Percentiles rank a stretch among this genome's conserved stretches.
phyloP scores from a whole-genome alignment of 1,284 basidiomycete genomes.

The Omphalotus olearius region DNA sequence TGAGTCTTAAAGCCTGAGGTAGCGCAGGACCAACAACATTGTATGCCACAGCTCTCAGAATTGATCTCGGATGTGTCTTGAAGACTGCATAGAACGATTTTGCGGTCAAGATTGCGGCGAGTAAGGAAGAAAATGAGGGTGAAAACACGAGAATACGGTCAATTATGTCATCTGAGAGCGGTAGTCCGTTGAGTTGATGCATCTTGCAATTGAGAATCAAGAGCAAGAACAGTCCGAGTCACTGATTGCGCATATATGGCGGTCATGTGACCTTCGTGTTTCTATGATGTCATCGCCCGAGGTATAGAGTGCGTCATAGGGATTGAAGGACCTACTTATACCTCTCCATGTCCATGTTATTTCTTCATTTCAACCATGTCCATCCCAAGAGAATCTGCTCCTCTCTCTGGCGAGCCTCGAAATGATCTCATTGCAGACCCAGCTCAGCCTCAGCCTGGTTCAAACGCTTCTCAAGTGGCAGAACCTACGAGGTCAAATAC shows the following conservation, averaged over 20 bases:
- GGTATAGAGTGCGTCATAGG: too few relatives aligned
- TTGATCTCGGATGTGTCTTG: constrained; percentile 21
- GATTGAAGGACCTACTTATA: not conserved
- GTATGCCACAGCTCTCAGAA: constrained; percentile 21
- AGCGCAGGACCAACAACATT: constrained; percentile 24
- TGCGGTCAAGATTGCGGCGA: constrained; percentile 19
- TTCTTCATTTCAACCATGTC: not conserved
- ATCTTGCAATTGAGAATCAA: too few relatives aligned
- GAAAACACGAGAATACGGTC: constrained; percentile 21
- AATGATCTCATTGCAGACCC: not conserved
- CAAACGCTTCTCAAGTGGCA: constrained; percentile 19
- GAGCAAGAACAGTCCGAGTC: not conserved
- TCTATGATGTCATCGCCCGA: too few relatives aligned
- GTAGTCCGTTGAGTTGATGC: not conserved
- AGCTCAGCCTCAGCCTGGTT: constrained; percentile 3
- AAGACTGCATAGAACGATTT: constrained; percentile 22
- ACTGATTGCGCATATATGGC: not conserved
- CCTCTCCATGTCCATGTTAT: not conserved
- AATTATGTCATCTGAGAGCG: constrained; percentile 19
- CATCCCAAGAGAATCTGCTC: not conserved
- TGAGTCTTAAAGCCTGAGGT: constrained; percentile 21
- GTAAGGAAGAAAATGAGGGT: constrained; percentile 20
- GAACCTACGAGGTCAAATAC: constrained; percentile 23
- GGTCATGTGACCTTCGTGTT: too few relatives aligned
- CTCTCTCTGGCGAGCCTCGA: not conserved